Evolutionary conservation across 2,329 filamentous ascomycete species (phyloP).

Genomic region (Macrophomina phaseolina): DNA sequence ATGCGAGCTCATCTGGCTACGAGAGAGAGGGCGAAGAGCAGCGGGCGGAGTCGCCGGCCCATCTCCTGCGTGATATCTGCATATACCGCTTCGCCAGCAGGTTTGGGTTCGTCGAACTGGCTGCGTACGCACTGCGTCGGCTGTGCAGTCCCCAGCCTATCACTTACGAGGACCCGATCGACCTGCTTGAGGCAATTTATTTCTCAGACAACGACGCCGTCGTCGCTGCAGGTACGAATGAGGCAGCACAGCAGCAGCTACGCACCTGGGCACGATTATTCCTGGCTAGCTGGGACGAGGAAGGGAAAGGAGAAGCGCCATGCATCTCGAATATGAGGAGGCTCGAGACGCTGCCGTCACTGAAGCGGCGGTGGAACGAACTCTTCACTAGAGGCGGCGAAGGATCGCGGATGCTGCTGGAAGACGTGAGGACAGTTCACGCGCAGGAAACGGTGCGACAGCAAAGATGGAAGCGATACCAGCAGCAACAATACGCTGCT

Average conservation of each 20-base stretch:
- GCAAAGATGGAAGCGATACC: neutral
- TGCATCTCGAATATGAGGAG: slow-evolving; percentile 1
- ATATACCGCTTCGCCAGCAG: slow-evolving; percentile 41
- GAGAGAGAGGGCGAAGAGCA: neutral
- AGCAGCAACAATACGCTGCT: neutral
- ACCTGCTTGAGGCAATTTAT: slow-evolving; percentile 3
- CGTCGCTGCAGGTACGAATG: neutral
- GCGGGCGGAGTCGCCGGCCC: neutral
- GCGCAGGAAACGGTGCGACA: neutral
- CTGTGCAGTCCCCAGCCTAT: neutral
- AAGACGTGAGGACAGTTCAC: neutral
- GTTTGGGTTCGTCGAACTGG: slow-evolving; percentile 47
- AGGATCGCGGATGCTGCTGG: neutral
- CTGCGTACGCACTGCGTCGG: slow-evolving; percentile 40
- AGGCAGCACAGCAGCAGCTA: neutral
- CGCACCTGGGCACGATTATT: slow-evolving; percentile 2
- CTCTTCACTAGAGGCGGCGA: neutral
- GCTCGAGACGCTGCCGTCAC: neutral
- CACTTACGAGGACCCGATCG: neutral
- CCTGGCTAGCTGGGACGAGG: neutral
- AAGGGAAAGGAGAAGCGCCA: neutral
- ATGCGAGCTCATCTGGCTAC: neutral
- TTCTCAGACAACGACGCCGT: neutral
- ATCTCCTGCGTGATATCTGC: slow-evolving; percentile 35
- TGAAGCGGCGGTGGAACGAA: slow-evolving; percentile 4